Conservation (phyloP, 2,329 filamentous ascomycete genomes). For the Didymella pomorum region DNA sequence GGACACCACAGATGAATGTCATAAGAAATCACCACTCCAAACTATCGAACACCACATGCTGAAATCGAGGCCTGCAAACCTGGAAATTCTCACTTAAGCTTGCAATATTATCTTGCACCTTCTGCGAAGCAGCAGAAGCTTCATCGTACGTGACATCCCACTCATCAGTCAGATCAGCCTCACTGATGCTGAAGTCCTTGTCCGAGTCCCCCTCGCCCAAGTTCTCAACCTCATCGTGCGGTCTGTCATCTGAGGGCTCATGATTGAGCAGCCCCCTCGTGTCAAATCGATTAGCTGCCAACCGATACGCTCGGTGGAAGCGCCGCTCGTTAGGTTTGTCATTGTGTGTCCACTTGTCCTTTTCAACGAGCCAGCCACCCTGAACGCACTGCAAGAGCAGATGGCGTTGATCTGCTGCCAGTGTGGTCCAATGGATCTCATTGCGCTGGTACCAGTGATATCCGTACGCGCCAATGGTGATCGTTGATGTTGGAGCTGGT, state of each 20-base stretch:
- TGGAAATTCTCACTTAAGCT: not conserved
- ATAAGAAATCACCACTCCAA: slow-evolving; percentile 13
- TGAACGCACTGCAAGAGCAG: slow-evolving; percentile 6
- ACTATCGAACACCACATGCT: slow-evolving; percentile 15
- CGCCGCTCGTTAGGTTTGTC: slow-evolving; percentile 28
- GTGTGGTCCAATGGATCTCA: slow-evolving; percentile 41
- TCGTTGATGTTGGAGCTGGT: slow-evolving; percentile 13
- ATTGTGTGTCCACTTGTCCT: slow-evolving; percentile 25
- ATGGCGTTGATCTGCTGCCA: slow-evolving; percentile 13
- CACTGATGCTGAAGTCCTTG: slow-evolving; percentile 10
- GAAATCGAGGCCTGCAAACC: not conserved
- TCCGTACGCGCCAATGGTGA: slow-evolving; percentile 38
- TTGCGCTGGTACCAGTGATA: slow-evolving; percentile 25
- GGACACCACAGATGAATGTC: not conserved
- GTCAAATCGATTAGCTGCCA: slow-evolving; percentile 29
- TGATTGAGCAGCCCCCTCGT: slow-evolving; percentile 29
- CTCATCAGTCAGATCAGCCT: slow-evolving; percentile 18
- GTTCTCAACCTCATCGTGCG: slow-evolving; percentile 20
- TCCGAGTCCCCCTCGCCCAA: slow-evolving; percentile 14
- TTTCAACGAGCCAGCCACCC: slow-evolving; percentile 8
- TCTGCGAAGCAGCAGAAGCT: slow-evolving; percentile 10
- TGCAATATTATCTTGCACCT: not conserved
- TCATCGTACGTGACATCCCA: slow-evolving; percentile 14
- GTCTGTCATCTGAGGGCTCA: slow-evolving; percentile 4
- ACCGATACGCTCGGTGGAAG: slow-evolving; percentile 44